Evolutionary conservation across 345 rosid species (phyloP).

Genomic region (Aegle marmelos): DNA sequence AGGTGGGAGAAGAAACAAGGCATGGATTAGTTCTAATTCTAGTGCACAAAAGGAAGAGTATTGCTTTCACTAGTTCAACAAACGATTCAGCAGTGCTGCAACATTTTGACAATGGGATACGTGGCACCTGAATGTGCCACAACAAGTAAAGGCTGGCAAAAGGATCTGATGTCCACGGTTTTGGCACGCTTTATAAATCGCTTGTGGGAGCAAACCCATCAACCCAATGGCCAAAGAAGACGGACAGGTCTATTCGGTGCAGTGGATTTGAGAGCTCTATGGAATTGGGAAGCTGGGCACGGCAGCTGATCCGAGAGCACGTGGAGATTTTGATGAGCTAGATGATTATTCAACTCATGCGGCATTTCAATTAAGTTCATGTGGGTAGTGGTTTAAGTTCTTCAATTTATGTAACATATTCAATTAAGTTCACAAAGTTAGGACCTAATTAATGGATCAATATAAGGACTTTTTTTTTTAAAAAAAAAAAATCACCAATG

Average conservation of each 20-base stretch:
- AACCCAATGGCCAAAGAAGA: not conserved
- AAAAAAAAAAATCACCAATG: no score
- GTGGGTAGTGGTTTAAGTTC: no score
- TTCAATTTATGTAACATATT: no score
- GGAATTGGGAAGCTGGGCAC: not conserved
- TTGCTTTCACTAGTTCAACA: conserved; percentile 12
- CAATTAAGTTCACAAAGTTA: no score
- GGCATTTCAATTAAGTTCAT: no score
- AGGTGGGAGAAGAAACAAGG: conserved; percentile 14
- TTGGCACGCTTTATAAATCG: conserved; percentile 32
- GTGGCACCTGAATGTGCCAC: conserved; percentile 13
- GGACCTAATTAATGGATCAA: no score
- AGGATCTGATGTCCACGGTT: conserved; percentile 34
- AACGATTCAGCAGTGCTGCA: not conserved
- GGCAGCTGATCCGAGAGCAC: not conserved
- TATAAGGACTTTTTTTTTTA: no score
- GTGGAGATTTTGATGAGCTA: not conserved
- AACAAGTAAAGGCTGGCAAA: conserved; percentile 21
- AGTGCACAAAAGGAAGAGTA: not conserved
- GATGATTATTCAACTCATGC: not conserved
- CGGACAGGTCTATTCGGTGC: not conserved
- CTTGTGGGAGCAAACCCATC: conserved; percentile 17
- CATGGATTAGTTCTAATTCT: conserved; percentile 30
- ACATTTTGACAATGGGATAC: conserved; percentile 8
- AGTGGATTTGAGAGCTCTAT: conserved; percentile 14